Percentiles rank a stretch among this genome's conserved stretches.
Conservation (phyloP, 1,284 basidiomycete genomes). For the Heimioporus retisporus region DNA sequence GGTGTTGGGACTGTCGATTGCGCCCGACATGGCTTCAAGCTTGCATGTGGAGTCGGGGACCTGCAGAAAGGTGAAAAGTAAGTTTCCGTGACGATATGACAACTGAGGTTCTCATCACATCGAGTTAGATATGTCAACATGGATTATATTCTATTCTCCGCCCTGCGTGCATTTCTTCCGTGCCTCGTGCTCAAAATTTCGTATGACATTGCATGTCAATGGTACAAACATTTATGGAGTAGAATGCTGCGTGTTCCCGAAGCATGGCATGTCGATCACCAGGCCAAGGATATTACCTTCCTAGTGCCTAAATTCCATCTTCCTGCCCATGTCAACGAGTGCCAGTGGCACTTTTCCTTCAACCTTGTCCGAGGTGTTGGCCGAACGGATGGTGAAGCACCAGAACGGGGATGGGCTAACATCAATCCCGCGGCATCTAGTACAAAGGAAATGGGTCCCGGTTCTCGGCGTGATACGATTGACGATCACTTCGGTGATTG, state of each 20-base stretch:
- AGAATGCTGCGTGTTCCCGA: not conserved
- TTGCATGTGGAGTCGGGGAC: not conserved
- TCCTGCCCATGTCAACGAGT: conserved; percentile 13
- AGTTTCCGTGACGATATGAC: too few species aligned
- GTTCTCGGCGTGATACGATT: conserved; percentile 3
- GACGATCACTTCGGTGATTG: too few species aligned
- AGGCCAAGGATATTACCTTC: not conserved
- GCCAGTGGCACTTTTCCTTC: conserved; percentile 22
- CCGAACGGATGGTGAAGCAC: conserved; percentile 19
- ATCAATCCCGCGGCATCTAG: conserved; percentile 19
- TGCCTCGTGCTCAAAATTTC: conserved; percentile 6
- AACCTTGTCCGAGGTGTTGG: conserved; percentile 12
- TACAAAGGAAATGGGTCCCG: conserved; percentile 24
- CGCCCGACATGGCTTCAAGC: not conserved
- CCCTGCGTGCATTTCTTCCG: not conserved
- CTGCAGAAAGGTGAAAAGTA: conserved; percentile 34
- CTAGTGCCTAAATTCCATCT: conserved; percentile 25
- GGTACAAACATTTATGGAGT: conserved; percentile 3
- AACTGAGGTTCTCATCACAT: too few species aligned
- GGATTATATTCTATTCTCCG: conserved; percentile 23
- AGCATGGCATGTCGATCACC: not conserved
- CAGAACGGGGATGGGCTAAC: conserved; percentile 11
- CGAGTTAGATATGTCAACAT: conserved; percentile 14
- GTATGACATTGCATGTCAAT: too few species aligned
- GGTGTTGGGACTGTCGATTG: not conserved